Evolutionary conservation across 1,284 basidiomycete genomes (phyloP).

Genomic region (Apiotrichum sp.): DNA sequence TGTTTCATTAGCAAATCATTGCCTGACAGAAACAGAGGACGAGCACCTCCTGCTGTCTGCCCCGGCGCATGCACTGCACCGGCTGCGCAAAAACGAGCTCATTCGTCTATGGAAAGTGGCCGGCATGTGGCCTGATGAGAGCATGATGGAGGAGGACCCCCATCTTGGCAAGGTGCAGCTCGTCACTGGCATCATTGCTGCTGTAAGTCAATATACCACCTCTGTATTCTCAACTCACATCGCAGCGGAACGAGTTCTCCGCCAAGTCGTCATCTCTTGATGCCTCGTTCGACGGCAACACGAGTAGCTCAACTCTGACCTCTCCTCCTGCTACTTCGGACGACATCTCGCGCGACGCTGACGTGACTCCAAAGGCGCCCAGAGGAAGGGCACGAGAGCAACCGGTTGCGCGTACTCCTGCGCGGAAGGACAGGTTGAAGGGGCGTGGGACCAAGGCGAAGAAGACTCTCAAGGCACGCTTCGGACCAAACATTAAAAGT

Average conservation of each 20-base stretch:
- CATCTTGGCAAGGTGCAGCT: slow-evolving; percentile 70
- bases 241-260: slow-evolving; percentile 14
- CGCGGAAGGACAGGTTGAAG: slow-evolving; percentile 13
- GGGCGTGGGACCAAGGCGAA: slow-evolving; percentile 15
- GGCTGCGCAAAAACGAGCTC: slow-evolving; percentile 71
- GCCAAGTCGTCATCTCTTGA: slow-evolving; percentile 8
- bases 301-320: slow-evolving; percentile 7
- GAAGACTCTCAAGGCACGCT: slow-evolving; percentile 27
- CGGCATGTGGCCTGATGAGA: slow-evolving; percentile 58
- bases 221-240: slow-evolving; percentile 4
- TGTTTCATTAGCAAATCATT: neutral
- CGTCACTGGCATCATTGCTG: slow-evolving; percentile 65
- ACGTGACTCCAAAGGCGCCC: slow-evolving; percentile 29
- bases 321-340: slow-evolving; percentile 15
- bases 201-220: slow-evolving; percentile 31
- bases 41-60: slow-evolving; percentile 70
- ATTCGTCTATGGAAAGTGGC: slow-evolving; percentile 64
- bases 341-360: slow-evolving; percentile 8
- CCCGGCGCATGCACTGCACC: slow-evolving; percentile 59
- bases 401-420: neutral
- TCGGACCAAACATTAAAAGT: slow-evolving; percentile 34
- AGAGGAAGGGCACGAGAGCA: slow-evolving; percentile 7
- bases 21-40: slow-evolving; percentile 56
- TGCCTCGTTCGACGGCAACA: slow-evolving; percentile 11
- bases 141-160: slow-evolving; percentile 32